Conservation (phyloP, 805 yeast genomes). For the Lachancea waltii region DNA sequence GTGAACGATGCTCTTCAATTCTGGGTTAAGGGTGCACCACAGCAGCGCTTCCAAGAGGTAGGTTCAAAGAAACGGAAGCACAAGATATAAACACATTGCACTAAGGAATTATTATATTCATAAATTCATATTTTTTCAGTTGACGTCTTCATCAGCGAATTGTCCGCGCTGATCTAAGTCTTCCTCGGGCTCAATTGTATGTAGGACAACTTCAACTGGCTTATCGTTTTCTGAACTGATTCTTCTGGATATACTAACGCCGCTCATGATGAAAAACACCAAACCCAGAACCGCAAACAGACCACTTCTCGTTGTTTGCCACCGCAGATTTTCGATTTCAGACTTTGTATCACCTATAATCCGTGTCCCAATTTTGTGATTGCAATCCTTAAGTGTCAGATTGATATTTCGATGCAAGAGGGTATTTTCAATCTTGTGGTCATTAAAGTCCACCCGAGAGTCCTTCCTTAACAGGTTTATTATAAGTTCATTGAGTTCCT, state of each 20-base stretch:
- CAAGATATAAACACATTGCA: constrained; percentile 53
- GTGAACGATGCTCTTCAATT: constrained; percentile 58
- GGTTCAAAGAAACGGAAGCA: constrained; percentile 51
- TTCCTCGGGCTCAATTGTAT: constrained; percentile 30
- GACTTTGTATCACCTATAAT: constrained; percentile 76
- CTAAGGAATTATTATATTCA: too few relatives aligned
- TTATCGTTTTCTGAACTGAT: constrained; percentile 30
- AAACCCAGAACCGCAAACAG: constrained; percentile 64
- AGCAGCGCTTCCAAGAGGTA: constrained; percentile 52
- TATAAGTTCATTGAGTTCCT: constrained; percentile 61
- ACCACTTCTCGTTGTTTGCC: constrained; percentile 92
- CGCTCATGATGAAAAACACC: constrained; percentile 56
- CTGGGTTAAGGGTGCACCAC: constrained; percentile 73
- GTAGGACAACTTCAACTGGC: constrained; percentile 33
- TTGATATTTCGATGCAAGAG: constrained; percentile 62
- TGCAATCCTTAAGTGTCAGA: constrained; percentile 70
- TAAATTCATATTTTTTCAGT: constrained; percentile 2
- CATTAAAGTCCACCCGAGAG: constrained; percentile 74
- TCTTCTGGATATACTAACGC: constrained; percentile 37
- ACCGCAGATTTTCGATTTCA: constrained; percentile 80
- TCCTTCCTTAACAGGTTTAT: constrained; percentile 62
- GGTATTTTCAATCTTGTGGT: constrained; percentile 80
- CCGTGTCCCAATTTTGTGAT: constrained; percentile 77
- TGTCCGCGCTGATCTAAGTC: constrained; percentile 18
- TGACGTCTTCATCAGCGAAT: constrained; percentile 3